Evolutionary conservation across 2,329 filamentous ascomycete species (phyloP), one percentile per base, ranked within the genome.

Genomic region (Colletotrichum sp.): DNA sequence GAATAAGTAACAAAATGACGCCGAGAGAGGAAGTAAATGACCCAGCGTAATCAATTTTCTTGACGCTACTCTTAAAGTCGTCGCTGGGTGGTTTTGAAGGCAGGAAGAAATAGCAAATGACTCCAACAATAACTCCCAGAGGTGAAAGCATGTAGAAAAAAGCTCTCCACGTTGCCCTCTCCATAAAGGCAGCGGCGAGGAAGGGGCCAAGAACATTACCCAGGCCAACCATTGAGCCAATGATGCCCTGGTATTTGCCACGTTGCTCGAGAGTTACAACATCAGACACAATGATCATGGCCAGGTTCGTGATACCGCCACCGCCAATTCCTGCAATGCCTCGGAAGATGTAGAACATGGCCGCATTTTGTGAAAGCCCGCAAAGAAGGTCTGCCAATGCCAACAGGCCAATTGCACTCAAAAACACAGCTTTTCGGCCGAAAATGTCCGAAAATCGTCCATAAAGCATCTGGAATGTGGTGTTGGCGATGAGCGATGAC

Each of bases 381-480:
- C 92, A 93, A 1, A 92, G 84, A 65, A 94, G 81, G 80, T 93
- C 91, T 3, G 89, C 90, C 16, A 93, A 72, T 9, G 87, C 86
- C 7, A 94, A 83, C 15, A 92, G 81, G 0, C 85, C 84, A 9
- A 92, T 82, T 3, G 90, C 89, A 2, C 85, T 86, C 4, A 93
- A 80, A 68, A 91, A 90, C 8, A 93, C 86, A 9, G 88, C 85
- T 80, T 93, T 93, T 22, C 92, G 87, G 25, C 91, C 91, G 67
- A 92, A 88, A 1, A 93, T 89, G 81, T 93, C 91, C 1, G 91
- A 92, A 5, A 93, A 79, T 4, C 91, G 87, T 25, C 92, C 92
- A 80, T 93, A 93, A 0, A 94, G 86, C 75, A 93, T 90, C 78
- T 92, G 92, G 78, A 93, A 93, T 39, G 90, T 89, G 0, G 92